Conservation (phyloP, 768 basidiomycete species). For the Suillus brevipes region DNA sequence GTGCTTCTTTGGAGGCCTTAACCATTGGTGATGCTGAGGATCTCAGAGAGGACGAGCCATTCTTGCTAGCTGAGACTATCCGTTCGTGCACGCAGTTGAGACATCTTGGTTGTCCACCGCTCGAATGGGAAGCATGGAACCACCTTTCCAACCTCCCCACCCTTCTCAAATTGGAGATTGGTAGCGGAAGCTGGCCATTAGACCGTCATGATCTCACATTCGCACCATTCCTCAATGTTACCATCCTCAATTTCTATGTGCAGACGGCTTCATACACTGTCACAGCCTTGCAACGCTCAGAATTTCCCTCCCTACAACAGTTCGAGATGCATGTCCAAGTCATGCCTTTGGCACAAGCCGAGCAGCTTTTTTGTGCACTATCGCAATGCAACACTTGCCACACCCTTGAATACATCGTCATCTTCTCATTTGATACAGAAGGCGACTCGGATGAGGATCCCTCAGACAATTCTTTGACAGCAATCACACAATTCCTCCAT, state of each 20-base stretch:
- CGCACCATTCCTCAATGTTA: neutral
- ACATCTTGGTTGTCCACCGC: neutral
- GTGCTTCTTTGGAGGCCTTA: neutral
- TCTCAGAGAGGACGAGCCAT: neutral
- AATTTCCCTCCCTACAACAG: neutral
- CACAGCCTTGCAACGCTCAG: neutral
- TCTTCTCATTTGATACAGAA: neutral
- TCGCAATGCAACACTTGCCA: neutral
- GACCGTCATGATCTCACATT: neutral
- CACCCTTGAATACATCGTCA: neutral
- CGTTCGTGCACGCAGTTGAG: neutral
- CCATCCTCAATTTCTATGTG: neutral
- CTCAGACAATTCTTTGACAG: neutral
- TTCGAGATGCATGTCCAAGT: neutral
- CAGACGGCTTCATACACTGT: neutral
- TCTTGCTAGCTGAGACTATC: neutral
- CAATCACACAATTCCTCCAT: neutral
- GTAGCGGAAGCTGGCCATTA: neutral
- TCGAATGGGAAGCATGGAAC: neutral
- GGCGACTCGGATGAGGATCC: neutral
- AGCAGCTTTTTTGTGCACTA: neutral
- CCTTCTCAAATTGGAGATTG: neutral
- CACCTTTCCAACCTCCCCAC: neutral
- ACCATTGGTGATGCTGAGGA: neutral
- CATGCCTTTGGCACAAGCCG: neutral